These are phyloP conservation scores for Phytophthora niederhauseri DNA, from an alignment of 352 stramenopile genomes.

Conservation along the genomic window DNA sequence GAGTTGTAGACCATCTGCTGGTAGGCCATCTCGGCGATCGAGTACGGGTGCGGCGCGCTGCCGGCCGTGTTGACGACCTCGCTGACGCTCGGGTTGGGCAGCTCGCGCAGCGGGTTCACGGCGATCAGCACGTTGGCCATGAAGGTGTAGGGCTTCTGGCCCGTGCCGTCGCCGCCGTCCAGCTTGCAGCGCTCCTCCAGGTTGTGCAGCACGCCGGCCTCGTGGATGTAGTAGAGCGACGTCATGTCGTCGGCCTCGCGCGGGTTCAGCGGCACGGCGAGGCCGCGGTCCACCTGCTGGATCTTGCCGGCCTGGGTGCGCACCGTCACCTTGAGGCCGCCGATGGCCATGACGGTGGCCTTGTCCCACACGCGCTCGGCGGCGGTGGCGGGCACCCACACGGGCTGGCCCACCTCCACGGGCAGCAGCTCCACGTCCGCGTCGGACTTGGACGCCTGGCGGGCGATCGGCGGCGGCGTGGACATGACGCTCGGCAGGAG, in stretches of 20 bases:
- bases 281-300: slow-evolving; percentile 81
- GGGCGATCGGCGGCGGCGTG: slow-evolving; percentile 68
- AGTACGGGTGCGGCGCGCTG: slow-evolving; percentile 84
- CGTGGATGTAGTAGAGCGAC: slow-evolving; percentile 95
- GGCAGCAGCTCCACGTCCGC: slow-evolving; percentile 71
- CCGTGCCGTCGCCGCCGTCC: slow-evolving; percentile 66
- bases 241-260: slow-evolving; percentile 94
- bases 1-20: slow-evolving; percentile 93
- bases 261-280: slow-evolving; percentile 79
- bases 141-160: slow-evolving; percentile 92
- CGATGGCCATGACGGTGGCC: slow-evolving; percentile 84
- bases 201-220: slow-evolving; percentile 96
- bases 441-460: slow-evolving; percentile 74
- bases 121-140: slow-evolving; percentile 95
- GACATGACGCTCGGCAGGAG: slow-evolving; percentile 44
- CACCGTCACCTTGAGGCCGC: slow-evolving; percentile 86
- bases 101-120: slow-evolving; percentile 89
- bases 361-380: slow-evolving; percentile 80
- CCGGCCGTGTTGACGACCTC: slow-evolving; percentile 78
- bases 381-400: slow-evolving; percentile 71
- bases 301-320: slow-evolving; percentile 85
- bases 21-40: slow-evolving; percentile 91
- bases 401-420: slow-evolving; percentile 68
- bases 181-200: slow-evolving; percentile 92
- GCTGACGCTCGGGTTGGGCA: slow-evolving; percentile 81